Evolutionary conservation across 768 basidiomycete genomes (phyloP).

Genomic region (Sistotremastrum suecicum): DNA sequence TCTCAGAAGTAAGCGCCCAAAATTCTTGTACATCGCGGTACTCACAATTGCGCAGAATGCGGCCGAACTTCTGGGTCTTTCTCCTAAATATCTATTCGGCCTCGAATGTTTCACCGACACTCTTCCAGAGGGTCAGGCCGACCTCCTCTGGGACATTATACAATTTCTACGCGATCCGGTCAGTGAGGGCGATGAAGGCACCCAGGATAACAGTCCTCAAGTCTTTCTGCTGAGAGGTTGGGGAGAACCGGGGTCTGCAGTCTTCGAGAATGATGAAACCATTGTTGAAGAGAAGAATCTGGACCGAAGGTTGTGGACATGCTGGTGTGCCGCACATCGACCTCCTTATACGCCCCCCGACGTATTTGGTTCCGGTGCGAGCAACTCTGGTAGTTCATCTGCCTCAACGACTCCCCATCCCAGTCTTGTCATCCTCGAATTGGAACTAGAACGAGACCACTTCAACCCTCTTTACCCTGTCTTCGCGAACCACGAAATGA

Average conservation of each 20-base stretch:
- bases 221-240: slow-evolving; percentile 60
- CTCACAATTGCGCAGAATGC: slow-evolving; percentile 37
- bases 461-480: slow-evolving; percentile 59
- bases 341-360: slow-evolving; percentile 18
- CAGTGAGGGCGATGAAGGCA: slow-evolving; percentile 18
- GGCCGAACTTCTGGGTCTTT: slow-evolving; percentile 57
- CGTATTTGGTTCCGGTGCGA: not conserved
- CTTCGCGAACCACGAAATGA: slow-evolving; percentile 1
- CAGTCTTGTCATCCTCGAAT: slow-evolving; percentile 55
- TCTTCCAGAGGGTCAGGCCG: slow-evolving; percentile 50
- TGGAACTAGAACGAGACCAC: slow-evolving; percentile 59
- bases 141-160: slow-evolving; percentile 59
- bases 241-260: slow-evolving; percentile 47
- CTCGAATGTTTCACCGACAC: slow-evolving; percentile 61
- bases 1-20: slow-evolving; percentile 50
- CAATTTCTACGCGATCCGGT: slow-evolving; percentile 45
- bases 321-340: slow-evolving; percentile 57
- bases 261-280: slow-evolving; percentile 14
- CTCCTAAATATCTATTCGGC: slow-evolving; percentile 55
- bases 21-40: not conserved
- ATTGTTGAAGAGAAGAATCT: slow-evolving; percentile 12
- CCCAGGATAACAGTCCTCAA: slow-evolving; percentile 37
- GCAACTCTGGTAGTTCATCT: not conserved
- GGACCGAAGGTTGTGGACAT: slow-evolving; percentile 40
- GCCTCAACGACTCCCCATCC: slow-evolving; percentile 1